These are phyloP conservation scores for Geotrichum histeridarum DNA, from an alignment of 1,139 yeast genomes.

Conservation along the genomic window DNA sequence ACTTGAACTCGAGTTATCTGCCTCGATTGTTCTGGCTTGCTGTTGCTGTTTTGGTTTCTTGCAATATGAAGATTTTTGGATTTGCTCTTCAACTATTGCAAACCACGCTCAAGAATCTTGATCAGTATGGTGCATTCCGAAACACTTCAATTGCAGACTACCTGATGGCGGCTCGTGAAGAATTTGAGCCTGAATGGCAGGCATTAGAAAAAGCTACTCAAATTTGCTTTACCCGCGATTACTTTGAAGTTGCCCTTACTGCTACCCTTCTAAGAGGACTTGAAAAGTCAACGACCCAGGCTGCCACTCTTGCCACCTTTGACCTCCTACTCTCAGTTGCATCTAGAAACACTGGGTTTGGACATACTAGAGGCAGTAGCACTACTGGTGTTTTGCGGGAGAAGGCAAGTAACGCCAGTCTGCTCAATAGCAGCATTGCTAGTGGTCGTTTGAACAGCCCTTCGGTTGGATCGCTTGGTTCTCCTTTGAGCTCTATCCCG, in stretches of 20 bases:
- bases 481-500: background rate
- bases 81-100: constrained; percentile 29
- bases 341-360: constrained; percentile 34
- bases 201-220: constrained; percentile 47
- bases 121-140: constrained; percentile 30
- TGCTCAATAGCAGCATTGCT: background rate
- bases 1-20: constrained; percentile 50
- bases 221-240: constrained; percentile 42
- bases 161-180: constrained; percentile 42
- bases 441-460: background rate
- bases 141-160: constrained; percentile 25
- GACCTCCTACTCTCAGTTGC: constrained; percentile 48
- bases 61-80: constrained; percentile 25
- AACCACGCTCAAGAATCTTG: constrained; percentile 29
- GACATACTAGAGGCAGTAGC: background rate
- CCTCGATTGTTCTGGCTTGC: constrained; percentile 65
- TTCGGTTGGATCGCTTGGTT: background rate
- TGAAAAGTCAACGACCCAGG: constrained; percentile 55
- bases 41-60: constrained; percentile 37
- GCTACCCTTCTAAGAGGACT: constrained; percentile 58
- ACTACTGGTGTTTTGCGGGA: background rate
- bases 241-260: constrained; percentile 54
- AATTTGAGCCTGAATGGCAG: constrained; percentile 44
- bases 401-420: background rate
- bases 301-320: constrained; percentile 50